Conservation (phyloP, 495 filamentous ascomycete species). For the Trichoderma orchidacearum region DNA sequence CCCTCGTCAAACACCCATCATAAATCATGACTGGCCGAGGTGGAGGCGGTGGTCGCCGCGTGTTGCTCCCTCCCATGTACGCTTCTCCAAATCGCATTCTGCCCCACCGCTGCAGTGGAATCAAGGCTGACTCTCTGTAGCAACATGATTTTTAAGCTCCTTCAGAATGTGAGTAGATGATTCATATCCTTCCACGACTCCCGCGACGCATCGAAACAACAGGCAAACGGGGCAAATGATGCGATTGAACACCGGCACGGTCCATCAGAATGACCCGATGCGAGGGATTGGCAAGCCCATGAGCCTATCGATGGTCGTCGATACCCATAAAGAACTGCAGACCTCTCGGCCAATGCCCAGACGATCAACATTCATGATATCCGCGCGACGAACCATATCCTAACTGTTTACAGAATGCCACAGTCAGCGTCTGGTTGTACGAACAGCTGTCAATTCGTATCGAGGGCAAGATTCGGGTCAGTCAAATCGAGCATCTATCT, state of each 20-base stretch:
- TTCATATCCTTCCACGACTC: not conserved
- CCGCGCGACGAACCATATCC: not conserved
- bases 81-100: not conserved
- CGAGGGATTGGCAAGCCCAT: too few relatives aligned
- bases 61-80: constrained; percentile 70
- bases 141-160: constrained; percentile 6
- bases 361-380: not conserved
- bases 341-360: too few relatives aligned
- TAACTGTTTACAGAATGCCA: constrained; percentile 44
- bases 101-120: not conserved
- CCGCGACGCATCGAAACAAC: too few relatives aligned
- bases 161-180: constrained; percentile 4
- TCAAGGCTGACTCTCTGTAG: not conserved
- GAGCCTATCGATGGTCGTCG: too few relatives aligned
- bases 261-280: too few relatives aligned
- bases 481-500: constrained; percentile 9
- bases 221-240: too few relatives aligned
- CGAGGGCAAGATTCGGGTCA: constrained; percentile 84
- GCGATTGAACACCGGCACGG: too few relatives aligned
- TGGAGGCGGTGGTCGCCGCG: constrained; percentile 69
- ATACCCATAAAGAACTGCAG: too few relatives aligned
- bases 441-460: constrained; percentile 90
- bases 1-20: not conserved
- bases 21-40: constrained; percentile 61
- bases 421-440: constrained; percentile 90